These are phyloP conservation scores for Debaryomyces subglobosus DNA, from an alignment of 1,139 yeast genomes.

Conservation along the genomic window DNA sequence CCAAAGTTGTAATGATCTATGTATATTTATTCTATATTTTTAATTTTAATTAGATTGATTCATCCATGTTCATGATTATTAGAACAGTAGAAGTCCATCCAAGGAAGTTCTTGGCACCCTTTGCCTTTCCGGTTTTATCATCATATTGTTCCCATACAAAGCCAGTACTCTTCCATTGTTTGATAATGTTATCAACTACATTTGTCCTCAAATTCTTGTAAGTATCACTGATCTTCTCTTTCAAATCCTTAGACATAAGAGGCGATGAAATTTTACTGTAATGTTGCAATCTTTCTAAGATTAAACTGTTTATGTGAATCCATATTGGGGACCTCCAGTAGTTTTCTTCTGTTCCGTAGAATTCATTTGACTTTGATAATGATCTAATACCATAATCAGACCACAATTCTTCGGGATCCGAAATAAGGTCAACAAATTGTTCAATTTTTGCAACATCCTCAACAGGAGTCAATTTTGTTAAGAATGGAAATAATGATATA, in stretches of 20 bases:
- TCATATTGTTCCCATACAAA: constrained; percentile 92
- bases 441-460: constrained; percentile 52
- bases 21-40: neutral
- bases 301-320: constrained; percentile 87
- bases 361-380: constrained; percentile 66
- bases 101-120: constrained; percentile 85
- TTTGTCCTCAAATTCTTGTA: constrained; percentile 66
- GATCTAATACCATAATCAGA: constrained; percentile 81
- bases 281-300: constrained; percentile 67
- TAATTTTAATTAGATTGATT: constrained; percentile 25
- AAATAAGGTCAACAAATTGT: constrained; percentile 56
- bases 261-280: constrained; percentile 39
- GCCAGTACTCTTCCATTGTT: constrained; percentile 75
- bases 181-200: constrained; percentile 66
- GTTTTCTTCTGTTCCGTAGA: constrained; percentile 79
- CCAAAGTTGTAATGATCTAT: neutral
- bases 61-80: constrained; percentile 81
- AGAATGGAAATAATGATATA: constrained; percentile 81
- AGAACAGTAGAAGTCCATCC: constrained; percentile 93
- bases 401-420: constrained; percentile 78
- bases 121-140: constrained; percentile 71
- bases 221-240: constrained; percentile 34
- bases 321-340: constrained; percentile 97
- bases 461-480: constrained; percentile 65
- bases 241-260: constrained; percentile 33